A percentile compares a stretch with the other conserved stretches of the same genome.
Conservation (phyloP, 139 green algal genomes). For the Coccomyxa sp. region DNA sequence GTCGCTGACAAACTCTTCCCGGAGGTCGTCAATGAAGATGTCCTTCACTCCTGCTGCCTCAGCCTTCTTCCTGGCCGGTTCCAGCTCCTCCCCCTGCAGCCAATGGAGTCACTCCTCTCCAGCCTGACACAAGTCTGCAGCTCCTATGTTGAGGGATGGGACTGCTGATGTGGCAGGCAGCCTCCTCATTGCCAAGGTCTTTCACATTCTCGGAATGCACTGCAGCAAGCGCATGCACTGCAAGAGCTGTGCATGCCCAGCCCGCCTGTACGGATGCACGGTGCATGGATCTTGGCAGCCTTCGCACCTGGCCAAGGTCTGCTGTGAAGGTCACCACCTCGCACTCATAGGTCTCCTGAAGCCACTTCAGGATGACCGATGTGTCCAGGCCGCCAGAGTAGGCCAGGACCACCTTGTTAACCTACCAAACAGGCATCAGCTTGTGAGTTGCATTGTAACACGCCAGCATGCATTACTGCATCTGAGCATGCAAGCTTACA, state of each 20-base stretch:
- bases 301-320: slow-evolving; percentile 90
- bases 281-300: too few species aligned
- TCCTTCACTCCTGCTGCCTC: slow-evolving; percentile 91
- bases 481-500: not conserved
- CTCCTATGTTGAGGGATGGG: too few species aligned
- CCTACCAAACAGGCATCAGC: not conserved
- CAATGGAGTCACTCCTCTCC: not conserved
- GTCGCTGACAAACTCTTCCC: slow-evolving; percentile 97
- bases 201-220: too few species aligned
- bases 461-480: not conserved
- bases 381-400: slow-evolving; percentile 96
- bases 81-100: slow-evolving; percentile 89
- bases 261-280: too few species aligned
- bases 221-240: not conserved
- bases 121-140: not conserved
- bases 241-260: not conserved
- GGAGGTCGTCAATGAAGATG: slow-evolving; percentile 97
- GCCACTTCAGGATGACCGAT: slow-evolving; percentile 98
- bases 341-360: slow-evolving; percentile 94
- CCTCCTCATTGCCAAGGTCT: too few species aligned
- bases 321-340: slow-evolving; percentile 98
- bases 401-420: slow-evolving; percentile 88
- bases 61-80: slow-evolving; percentile 87
- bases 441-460: not conserved
- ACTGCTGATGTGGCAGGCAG: too few species aligned